Evolutionary conservation across 257 asterid genomes (phyloP).

Genomic region (Capsicum chinense): DNA sequence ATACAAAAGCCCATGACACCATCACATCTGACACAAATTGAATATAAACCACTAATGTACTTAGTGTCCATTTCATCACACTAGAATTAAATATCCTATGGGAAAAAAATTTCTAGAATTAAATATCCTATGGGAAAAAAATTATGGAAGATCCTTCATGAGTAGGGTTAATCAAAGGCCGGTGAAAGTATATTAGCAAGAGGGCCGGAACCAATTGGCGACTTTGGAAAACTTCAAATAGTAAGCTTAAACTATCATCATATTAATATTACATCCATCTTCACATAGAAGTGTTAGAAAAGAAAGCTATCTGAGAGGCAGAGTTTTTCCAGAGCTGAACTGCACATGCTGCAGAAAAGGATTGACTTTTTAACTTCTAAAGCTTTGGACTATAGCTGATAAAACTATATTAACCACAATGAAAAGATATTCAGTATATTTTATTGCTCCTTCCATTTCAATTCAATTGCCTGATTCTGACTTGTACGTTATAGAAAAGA

Average conservation of each 20-base stretch:
- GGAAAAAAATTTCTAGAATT: not conserved
- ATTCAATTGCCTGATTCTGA: no score
- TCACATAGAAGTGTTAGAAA: not conserved
- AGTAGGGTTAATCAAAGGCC: no score
- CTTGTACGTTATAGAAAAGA: no score
- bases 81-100: not conserved
- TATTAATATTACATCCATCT: not conserved
- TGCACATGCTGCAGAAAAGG: no score
- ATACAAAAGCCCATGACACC: not conserved
- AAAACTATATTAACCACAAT: no score
- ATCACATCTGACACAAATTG: not conserved
- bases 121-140: not conserved
- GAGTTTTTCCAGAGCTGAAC: not conserved
- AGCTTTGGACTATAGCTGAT: no score
- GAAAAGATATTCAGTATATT: no score
- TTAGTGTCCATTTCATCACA: not conserved
- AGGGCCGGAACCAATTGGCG: not conserved
- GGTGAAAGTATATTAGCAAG: no score
- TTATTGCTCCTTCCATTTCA: no score
- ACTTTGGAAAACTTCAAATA: not conserved
- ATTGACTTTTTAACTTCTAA: no score
- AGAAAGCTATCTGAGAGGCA: not conserved
- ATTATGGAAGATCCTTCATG: no score
- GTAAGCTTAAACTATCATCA: not conserved
- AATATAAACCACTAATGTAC: not conserved